Evolutionary conservation across 129 eudicot species (phyloP).

Genomic region (Smallanthus sonchifolius): DNA sequence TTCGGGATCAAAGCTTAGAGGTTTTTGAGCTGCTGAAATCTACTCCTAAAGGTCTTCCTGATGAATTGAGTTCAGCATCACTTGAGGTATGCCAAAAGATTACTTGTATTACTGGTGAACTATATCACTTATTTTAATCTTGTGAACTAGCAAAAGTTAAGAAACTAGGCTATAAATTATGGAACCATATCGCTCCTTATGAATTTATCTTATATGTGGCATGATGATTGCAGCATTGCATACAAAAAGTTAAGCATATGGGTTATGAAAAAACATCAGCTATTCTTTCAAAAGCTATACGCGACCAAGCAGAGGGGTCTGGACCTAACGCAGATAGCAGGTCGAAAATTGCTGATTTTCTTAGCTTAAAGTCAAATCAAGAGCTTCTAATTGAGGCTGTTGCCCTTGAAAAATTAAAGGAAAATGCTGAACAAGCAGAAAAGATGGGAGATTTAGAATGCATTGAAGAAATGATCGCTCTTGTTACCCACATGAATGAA

Average conservation of each 20-base stretch:
- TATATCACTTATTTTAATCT: not conserved
- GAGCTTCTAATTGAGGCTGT: conserved; percentile 90
- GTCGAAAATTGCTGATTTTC: conserved; percentile 61
- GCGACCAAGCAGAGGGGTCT: conserved; percentile 70
- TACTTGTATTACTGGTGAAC: not conserved
- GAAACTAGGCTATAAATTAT: not conserved
- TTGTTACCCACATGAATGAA: conserved; percentile 81
- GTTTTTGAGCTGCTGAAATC: conserved; percentile 62
- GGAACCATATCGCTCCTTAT: not conserved
- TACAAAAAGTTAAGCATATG: conserved; percentile 65
- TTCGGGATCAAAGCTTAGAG: conserved; percentile 45
- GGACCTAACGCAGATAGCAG: conserved; percentile 64
- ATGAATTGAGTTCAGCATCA: conserved; percentile 55
- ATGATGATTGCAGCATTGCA: conserved; percentile 48
- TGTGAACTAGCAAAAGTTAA: not conserved
- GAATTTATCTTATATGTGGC: not conserved
- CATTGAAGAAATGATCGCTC: conserved; percentile 70
- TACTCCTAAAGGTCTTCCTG: conserved; percentile 44
- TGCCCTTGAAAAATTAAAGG: conserved; percentile 93
- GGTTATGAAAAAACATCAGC: conserved; percentile 48
- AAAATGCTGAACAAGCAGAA: conserved; percentile 89
- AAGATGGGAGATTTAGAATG: conserved; percentile 68
- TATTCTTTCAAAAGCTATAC: conserved; percentile 52
- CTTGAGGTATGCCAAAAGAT: conserved; percentile 59
- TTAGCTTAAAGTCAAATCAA: conserved; percentile 77